Evolutionary conservation across 805 yeast genomes (phyloP).

Genomic region (Babjeviella inositovora): DNA sequence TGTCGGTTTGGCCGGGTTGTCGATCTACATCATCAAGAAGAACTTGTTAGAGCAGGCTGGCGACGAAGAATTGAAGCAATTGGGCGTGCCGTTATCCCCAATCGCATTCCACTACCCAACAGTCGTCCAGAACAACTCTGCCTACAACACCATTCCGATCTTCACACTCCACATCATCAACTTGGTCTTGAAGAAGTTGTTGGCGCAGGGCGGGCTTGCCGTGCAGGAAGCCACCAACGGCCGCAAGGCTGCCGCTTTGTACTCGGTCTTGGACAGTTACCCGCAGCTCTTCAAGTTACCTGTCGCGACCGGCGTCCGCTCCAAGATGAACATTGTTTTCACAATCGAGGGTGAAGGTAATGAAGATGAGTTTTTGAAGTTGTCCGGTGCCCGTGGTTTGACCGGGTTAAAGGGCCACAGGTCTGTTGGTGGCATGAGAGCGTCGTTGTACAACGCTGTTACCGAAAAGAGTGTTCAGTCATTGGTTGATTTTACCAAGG

Average conservation of each 20-base stretch:
- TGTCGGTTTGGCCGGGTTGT: conserved; percentile 91
- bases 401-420: conserved; percentile 90
- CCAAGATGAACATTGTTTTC: conserved; percentile 90
- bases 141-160: conserved; percentile 92
- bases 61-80: conserved; percentile 38
- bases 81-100: conserved; percentile 70
- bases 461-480: conserved; percentile 37
- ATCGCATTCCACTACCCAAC: conserved; percentile 80
- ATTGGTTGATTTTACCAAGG: conserved; percentile 37
- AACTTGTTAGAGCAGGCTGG: conserved; percentile 51
- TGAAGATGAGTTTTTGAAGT: conserved; percentile 29
- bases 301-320: conserved; percentile 49
- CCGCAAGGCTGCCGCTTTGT: conserved; percentile 47
- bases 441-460: conserved; percentile 85
- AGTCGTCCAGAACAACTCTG: conserved; percentile 76
- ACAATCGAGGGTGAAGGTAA: conserved; percentile 59
- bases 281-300: conserved; percentile 54
- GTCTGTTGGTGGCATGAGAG: conserved; percentile 94
- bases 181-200: conserved; percentile 51
- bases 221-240: conserved; percentile 41
- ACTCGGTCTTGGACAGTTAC: conserved; percentile 46
- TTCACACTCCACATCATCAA: conserved; percentile 80
- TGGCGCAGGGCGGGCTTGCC: conserved; percentile 57
- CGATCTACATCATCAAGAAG: conserved; percentile 82
- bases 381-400: conserved; percentile 34